Evolutionary conservation across 2,329 filamentous ascomycete genomes (phyloP).

Genomic region (Arthrocladium fulminans): DNA sequence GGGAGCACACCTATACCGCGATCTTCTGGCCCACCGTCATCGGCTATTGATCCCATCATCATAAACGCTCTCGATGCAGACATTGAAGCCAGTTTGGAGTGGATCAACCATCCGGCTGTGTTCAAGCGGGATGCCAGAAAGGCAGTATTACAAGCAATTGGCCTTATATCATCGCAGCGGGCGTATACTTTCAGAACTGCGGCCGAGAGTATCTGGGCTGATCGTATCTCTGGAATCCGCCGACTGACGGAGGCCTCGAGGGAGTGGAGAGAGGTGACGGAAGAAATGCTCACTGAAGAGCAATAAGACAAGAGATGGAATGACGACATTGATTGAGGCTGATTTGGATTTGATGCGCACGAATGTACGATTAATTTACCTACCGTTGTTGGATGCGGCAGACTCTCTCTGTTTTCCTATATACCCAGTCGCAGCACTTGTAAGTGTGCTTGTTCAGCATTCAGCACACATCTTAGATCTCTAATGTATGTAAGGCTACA

Average conservation of each 20-base stretch:
- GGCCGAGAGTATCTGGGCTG: slow-evolving; percentile 82
- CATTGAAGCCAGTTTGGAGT: slow-evolving; percentile 81
- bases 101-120: slow-evolving; percentile 94
- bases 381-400: too few species aligned
- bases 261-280: slow-evolving; percentile 82
- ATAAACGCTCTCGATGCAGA: slow-evolving; percentile 85
- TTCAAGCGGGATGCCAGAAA: slow-evolving; percentile 92
- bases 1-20: slow-evolving; percentile 35
- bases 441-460: too few species aligned
- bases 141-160: slow-evolving; percentile 90
- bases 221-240: slow-evolving; percentile 70
- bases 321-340: neutral
- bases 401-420: neutral
- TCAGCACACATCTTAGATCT: neutral
- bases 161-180: slow-evolving; percentile 88
- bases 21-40: slow-evolving; percentile 36
- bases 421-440: neutral
- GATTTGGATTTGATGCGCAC: neutral
- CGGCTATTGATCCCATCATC: slow-evolving; percentile 62
- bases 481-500: too few species aligned
- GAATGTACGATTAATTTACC: slow-evolving; percentile 12
- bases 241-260: slow-evolving; percentile 72
- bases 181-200: slow-evolving; percentile 89
- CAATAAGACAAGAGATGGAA: slow-evolving; percentile 11
- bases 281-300: slow-evolving; percentile 42